Conservation (phyloP, 2,329 filamentous ascomycete species). For the Alternaria viburni region DNA sequence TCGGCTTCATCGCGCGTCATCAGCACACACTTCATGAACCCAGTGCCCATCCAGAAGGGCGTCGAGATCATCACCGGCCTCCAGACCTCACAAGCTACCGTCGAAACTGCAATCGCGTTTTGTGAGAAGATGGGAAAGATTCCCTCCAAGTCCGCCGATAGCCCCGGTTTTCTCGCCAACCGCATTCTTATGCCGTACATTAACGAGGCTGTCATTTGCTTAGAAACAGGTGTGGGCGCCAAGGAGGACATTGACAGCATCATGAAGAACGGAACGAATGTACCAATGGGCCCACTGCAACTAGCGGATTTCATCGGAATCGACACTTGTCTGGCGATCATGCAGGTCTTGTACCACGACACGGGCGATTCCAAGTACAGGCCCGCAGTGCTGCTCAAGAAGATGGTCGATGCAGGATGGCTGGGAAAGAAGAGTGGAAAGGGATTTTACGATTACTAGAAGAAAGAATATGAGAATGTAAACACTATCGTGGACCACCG, state of each 20-base stretch:
- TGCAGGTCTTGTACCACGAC: constrained; percentile 91
- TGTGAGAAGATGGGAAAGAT: constrained; percentile 94
- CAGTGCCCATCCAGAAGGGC: constrained; percentile 93
- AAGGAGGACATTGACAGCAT: constrained; percentile 95
- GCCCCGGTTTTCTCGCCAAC: constrained; percentile 94
- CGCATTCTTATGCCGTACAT: constrained; percentile 99
- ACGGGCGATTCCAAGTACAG: constrained; percentile 96
- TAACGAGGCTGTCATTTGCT: constrained; percentile 95
- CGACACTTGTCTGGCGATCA: constrained; percentile 95
- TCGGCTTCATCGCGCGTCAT: constrained; percentile 86
- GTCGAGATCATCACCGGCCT: constrained; percentile 96
- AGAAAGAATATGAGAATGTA: not conserved
- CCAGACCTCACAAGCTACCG: constrained; percentile 83
- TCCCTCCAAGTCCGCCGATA: constrained; percentile 83
- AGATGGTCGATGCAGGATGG: constrained; percentile 99
- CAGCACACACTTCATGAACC: constrained; percentile 99
- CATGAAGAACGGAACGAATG: constrained; percentile 99
- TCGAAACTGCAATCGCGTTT: constrained; percentile 83
- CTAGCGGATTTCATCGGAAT: constrained; percentile 97
- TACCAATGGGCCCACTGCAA: constrained; percentile 94
- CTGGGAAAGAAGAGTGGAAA: constrained; percentile 96
- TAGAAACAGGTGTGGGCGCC: constrained; percentile 89
- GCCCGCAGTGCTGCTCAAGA: constrained; percentile 82
- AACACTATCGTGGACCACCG: too few relatives aligned
- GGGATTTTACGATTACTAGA: constrained; percentile 85